A percentile compares a stretch with the other conserved stretches of the same genome.
Conservation (phyloP, 345 rosid genomes). For the Physaria fendleri region DNA sequence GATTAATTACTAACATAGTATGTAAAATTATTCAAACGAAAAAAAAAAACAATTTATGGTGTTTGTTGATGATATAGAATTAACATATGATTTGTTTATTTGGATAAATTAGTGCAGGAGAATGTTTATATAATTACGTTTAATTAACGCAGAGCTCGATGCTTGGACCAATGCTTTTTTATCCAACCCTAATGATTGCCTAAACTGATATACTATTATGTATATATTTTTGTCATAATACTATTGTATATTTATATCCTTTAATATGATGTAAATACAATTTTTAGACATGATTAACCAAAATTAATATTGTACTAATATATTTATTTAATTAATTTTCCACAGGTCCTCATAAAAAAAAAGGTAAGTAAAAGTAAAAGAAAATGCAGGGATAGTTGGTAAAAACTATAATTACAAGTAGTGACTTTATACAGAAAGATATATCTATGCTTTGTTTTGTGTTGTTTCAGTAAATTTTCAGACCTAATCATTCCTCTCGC, state of each 20-base stretch:
- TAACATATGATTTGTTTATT: not conserved
- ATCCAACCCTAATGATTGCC: constrained; percentile 21
- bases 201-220: constrained; percentile 12
- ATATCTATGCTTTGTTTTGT: not conserved
- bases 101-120: not conserved
- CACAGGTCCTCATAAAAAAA: constrained; percentile 11
- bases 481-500: not conserved
- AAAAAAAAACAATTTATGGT: not conserved
- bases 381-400: constrained; percentile 19
- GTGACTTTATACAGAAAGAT: constrained; percentile 17
- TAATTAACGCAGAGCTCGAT: constrained; percentile 28
- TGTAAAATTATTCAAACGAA: not conserved
- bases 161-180: constrained; percentile 27
- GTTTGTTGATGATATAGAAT: not conserved
- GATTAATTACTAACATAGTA: not conserved
- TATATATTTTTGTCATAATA: no score
- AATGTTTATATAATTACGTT: constrained; percentile 10
- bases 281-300: not conserved
- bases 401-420: constrained; percentile 30
- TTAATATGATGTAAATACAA: not conserved
- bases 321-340: constrained; percentile 2
- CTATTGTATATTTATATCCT: no score
- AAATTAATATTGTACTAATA: not conserved
- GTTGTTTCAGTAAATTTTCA: constrained; percentile 6
- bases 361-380: constrained; percentile 6